Evolutionary conservation across 306 rosid genomes (phyloP).

Genomic region (Pyrus betulifolia): DNA sequence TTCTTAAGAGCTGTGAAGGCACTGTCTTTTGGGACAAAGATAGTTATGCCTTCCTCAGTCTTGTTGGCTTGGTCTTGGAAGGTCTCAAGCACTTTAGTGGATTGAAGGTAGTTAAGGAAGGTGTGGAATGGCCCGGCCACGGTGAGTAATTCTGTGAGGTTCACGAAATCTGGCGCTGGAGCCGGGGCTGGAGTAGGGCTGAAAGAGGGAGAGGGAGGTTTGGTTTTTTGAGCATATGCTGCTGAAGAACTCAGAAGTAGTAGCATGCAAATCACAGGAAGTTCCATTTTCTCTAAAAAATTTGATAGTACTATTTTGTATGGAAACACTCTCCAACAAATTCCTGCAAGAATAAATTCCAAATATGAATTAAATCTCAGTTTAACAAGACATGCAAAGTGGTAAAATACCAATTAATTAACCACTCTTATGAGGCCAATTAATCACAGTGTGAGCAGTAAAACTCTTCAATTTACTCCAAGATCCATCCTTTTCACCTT

Average conservation of each 20-base stretch:
- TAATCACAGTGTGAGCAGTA: slow-evolving; percentile 7
- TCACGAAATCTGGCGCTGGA: slow-evolving; percentile 58
- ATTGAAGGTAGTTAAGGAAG: slow-evolving; percentile 58
- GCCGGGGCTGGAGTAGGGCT: slow-evolving; percentile 90
- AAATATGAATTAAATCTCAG: slow-evolving; percentile 24
- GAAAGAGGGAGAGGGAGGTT: slow-evolving; percentile 45
- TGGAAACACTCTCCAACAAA: slow-evolving; percentile 47
- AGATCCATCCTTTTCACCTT: slow-evolving; percentile 1
- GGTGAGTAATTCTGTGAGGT: slow-evolving; percentile 61
- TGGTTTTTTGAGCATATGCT: slow-evolving; percentile 56
- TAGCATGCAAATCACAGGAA: slow-evolving; percentile 36
- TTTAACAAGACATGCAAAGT: not conserved
- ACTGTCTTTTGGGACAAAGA: slow-evolving; percentile 73
- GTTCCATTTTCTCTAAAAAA: slow-evolving; percentile 35
- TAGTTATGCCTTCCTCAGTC: slow-evolving; percentile 82
- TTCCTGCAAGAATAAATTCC: slow-evolving; percentile 42
- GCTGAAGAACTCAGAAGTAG: slow-evolving; percentile 42
- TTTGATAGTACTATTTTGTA: slow-evolving; percentile 5
- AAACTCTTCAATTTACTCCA: not conserved
- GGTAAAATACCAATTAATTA: not conserved
- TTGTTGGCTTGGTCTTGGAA: slow-evolving; percentile 93
- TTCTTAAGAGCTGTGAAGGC: slow-evolving; percentile 56
- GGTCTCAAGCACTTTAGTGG: slow-evolving; percentile 78
- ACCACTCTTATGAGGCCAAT: not conserved
- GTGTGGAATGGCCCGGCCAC: slow-evolving; percentile 93